These are phyloP conservation scores for Penicillium sp. DNA, from an alignment of 2,329 filamentous ascomycete genomes.

Conservation along the genomic window DNA sequence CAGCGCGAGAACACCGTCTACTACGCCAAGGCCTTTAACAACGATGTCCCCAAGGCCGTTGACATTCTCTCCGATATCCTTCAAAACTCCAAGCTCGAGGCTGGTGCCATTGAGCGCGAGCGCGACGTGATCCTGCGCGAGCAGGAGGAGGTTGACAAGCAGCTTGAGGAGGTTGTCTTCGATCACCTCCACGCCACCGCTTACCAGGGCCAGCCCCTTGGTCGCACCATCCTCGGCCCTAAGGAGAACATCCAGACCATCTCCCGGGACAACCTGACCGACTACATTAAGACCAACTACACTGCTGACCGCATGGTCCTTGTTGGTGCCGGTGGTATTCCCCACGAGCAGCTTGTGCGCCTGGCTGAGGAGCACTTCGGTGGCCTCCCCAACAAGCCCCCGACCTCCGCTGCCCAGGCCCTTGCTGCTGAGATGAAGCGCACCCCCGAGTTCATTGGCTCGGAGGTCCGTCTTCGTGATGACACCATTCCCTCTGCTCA, in stretches of 20 bases:
- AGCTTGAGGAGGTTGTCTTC: conserved; percentile 98
- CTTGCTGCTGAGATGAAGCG: conserved; percentile 70
- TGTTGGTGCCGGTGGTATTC: conserved; percentile 87
- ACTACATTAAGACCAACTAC: conserved; percentile 99
- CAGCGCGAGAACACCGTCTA: conserved; percentile 99
- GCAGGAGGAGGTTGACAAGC: conserved; percentile 99
- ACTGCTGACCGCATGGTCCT: conserved; percentile 99
- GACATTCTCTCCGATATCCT: conserved; percentile 99
- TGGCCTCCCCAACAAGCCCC: conserved; percentile 66
- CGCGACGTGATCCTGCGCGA: conserved; percentile 97
- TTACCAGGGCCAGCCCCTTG: conserved; percentile 91
- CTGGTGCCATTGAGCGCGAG: conserved; percentile 88
- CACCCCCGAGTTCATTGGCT: conserved; percentile 92
- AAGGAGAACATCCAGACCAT: conserved; percentile 98
- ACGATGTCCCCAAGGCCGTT: conserved; percentile 90
- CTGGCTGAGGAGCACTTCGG: conserved; percentile 96
- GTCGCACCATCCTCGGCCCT: conserved; percentile 94
- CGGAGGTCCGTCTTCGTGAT: conserved; percentile 90
- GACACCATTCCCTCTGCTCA: conserved; percentile 94
- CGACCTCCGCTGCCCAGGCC: conserved; percentile 65
- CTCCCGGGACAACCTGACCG: conserved; percentile 78
- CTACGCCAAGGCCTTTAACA: conserved; percentile 99
- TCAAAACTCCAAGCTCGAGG: conserved; percentile 97
- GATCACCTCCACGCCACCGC: conserved; percentile 98
- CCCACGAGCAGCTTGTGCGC: conserved; percentile 88